Conservation (phyloP, 2,329 filamentous ascomycete species). For the Colletotrichum lentis region DNA sequence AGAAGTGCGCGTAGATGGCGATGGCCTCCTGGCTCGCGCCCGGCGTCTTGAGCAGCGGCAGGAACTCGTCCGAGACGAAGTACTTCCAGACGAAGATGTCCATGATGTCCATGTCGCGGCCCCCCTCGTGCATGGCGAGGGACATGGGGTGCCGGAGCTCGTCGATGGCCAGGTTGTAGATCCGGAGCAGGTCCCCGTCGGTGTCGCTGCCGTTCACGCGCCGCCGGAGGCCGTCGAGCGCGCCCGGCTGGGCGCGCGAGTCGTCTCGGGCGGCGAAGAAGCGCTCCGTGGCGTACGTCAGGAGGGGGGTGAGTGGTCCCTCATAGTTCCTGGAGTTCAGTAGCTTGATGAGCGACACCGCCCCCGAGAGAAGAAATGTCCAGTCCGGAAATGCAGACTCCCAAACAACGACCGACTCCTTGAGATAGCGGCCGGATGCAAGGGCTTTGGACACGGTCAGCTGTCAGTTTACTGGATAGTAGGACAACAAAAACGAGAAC, state of each 20-base stretch:
- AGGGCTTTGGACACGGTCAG: constrained; percentile 34
- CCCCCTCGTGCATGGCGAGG: constrained; percentile 17
- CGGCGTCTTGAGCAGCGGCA: constrained; percentile 46
- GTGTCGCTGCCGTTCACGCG: constrained; percentile 33
- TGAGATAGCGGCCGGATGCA: constrained; percentile 43
- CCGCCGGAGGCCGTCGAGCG: constrained; percentile 37
- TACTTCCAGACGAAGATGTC: constrained; percentile 55
- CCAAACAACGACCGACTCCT: constrained; percentile 44
- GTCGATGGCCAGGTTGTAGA: constrained; percentile 38
- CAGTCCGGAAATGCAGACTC: constrained; percentile 45
- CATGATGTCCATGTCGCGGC: constrained; percentile 44
- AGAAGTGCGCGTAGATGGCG: constrained; percentile 49
- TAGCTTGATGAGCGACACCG: constrained; percentile 42
- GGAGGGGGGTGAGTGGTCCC: constrained; percentile 35
- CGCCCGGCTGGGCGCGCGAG: constrained; percentile 7
- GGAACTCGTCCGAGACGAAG: constrained; percentile 46
- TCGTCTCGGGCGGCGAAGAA: constrained; percentile 37
- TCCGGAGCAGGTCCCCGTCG: constrained; percentile 36
- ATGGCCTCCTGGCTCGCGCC: constrained; percentile 44
- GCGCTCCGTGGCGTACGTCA: constrained; percentile 40
- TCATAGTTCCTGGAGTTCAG: constrained; percentile 37
- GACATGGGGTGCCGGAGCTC: constrained; percentile 35
- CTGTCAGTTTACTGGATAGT: not conserved
- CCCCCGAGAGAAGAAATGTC: constrained; percentile 44
- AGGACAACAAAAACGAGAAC: not conserved